Evolutionary conservation across 2,329 filamentous ascomycete species (phyloP).

Genomic region (Exserohilum rostratum): DNA sequence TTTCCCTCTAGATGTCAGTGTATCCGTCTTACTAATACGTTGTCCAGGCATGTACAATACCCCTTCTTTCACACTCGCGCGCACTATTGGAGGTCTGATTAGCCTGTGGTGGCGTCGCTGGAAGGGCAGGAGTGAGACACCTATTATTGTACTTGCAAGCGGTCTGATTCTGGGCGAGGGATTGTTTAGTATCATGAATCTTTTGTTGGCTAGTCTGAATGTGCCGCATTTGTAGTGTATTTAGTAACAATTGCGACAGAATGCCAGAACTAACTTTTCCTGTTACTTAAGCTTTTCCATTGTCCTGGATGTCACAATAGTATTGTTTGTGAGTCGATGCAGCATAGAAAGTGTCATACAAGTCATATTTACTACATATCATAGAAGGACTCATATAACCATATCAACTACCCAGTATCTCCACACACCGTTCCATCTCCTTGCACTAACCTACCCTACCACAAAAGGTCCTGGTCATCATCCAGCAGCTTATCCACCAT

Average conservation of each 20-base stretch:
- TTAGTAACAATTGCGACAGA: no score
- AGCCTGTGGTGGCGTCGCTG: conserved; percentile 16
- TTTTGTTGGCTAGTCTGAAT: conserved; percentile 76
- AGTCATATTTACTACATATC: no score
- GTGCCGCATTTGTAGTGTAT: conserved; percentile 59
- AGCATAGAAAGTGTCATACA: background rate
- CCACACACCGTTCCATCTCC: no score
- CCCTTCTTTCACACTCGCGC: conserved; percentile 89
- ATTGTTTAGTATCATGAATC: conserved; percentile 90
- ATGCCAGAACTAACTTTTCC: no score
- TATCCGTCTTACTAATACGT: background rate
- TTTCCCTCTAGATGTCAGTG: conserved; percentile 12
- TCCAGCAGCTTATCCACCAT: no score
- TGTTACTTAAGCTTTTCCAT: no score
- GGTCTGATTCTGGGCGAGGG: conserved; percentile 73
- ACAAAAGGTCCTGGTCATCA: no score
- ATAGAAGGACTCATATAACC: no score
- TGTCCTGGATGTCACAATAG: no score
- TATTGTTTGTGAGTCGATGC: background rate
- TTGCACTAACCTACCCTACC: no score
- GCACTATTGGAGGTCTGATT: conserved; percentile 73
- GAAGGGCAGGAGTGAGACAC: conserved; percentile 65
- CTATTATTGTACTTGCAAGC: conserved; percentile 84
- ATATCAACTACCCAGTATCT: no score
- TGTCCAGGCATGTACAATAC: conserved; percentile 89